These are phyloP conservation scores for Claviceps sp. DNA, from an alignment of 2,329 filamentous ascomycete species.

Conservation along the genomic window DNA sequence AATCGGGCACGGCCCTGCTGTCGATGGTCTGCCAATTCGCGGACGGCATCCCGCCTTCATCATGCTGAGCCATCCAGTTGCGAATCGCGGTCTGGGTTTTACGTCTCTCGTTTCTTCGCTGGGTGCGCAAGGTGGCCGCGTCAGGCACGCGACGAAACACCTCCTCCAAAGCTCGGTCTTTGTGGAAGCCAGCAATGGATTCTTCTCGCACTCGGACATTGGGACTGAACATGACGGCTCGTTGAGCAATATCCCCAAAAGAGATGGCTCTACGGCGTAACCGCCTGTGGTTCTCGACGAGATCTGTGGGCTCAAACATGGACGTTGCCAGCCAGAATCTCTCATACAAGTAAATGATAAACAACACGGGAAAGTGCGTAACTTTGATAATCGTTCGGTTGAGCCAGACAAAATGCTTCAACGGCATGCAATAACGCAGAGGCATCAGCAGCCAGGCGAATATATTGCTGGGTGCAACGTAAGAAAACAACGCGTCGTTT, in stretches of 20 bases:
- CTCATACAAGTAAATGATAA: conserved; percentile 80
- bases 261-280: conserved; percentile 36
- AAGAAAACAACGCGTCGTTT: conserved; percentile 91
- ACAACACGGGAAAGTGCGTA: conserved; percentile 78
- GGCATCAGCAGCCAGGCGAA: conserved; percentile 83
- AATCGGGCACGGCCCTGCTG: conserved; percentile 29
- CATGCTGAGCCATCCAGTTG: conserved; percentile 75
- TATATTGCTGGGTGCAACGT: conserved; percentile 82
- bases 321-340: conserved; percentile 60
- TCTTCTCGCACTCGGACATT: conserved; percentile 63
- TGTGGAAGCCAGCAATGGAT: conserved; percentile 77
- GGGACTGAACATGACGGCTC: conserved; percentile 59
- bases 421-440: conserved; percentile 64
- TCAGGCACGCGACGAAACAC: conserved; percentile 70
- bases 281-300: conserved; percentile 58
- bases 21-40: conserved; percentile 37
- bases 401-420: conserved; percentile 68
- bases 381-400: conserved; percentile 87
- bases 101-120: conserved; percentile 48
- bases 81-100: conserved; percentile 73
- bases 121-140: conserved; percentile 44
- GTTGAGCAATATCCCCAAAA: conserved; percentile 41
- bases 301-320: conserved; percentile 71
- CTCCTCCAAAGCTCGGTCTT: conserved; percentile 80
- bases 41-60: conserved; percentile 33